Percentiles rank a stretch among this genome's conserved stretches.
Conservation (phyloP, 345 rosid genomes). For the Salix brachista region DNA sequence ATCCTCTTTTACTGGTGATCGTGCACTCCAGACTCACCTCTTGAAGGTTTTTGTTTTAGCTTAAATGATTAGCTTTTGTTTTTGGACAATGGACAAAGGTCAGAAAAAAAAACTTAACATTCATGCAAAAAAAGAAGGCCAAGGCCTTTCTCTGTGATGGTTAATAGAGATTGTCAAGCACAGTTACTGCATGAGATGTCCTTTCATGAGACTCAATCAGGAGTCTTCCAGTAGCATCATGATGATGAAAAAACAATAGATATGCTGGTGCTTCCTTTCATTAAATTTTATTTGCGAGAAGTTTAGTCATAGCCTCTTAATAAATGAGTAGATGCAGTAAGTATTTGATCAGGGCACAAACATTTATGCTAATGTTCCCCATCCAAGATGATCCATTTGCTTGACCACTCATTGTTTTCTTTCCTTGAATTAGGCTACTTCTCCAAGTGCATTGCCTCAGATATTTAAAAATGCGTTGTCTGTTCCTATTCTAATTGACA, state of each 20-base stretch:
- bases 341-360: neutral
- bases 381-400: neutral
- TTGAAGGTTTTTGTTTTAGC: conserved; percentile 52
- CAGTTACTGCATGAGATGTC: neutral
- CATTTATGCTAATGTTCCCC: neutral
- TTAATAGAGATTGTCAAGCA: neutral
- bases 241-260: neutral
- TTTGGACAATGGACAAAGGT: neutral
- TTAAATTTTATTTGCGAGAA: neutral
- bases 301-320: neutral
- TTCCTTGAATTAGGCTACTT: conserved; percentile 41
- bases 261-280: neutral
- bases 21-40: conserved; percentile 49
- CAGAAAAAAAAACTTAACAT: neutral
- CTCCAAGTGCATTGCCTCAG: conserved; percentile 68
- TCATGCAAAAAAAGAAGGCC: neutral
- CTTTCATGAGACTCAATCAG: neutral
- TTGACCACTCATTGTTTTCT: neutral
- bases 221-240: neutral
- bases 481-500: conserved; percentile 64
- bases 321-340: neutral
- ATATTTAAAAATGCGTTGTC: conserved; percentile 75
- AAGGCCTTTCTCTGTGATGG: neutral
- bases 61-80: neutral
- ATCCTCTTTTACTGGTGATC: too few species aligned